Evolutionary conservation across 176 grass and related monocot species (phyloP), one percentile per base, ranked within the genome.

Genomic region (Thinopyrum elongatum): DNA sequence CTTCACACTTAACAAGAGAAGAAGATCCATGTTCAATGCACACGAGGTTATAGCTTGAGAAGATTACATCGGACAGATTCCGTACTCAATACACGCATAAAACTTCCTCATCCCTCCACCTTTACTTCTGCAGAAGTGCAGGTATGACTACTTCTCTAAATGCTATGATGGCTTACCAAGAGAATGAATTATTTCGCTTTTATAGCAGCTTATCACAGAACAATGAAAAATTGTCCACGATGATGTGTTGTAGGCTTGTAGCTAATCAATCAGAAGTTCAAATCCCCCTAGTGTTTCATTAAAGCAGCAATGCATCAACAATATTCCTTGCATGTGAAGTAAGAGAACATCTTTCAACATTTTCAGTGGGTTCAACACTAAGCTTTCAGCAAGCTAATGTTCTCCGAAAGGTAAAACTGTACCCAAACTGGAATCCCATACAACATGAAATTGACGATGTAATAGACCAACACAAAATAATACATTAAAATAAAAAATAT

Each of bases 251-350:
- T 31, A 31, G 30, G 30, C 30, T 31, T 31, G 30, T 55, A 55
- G 16, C 27, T 27, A 73, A 88, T 59, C 44, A 4, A 69, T 77
- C 60, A 82, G 82, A 87, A 79, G 61, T 76, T 35, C 14, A 70
- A 77, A 21, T 14, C 22, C 44, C 59, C 0, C 26, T 59, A 77
- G 21, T 83, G 36, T 11, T 74, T 62, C 68, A 63, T 42, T 84
- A 74, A 44, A 84, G 23, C 47, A 74, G 34, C 21, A 11, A 71
- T 44, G 41, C 71, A 28, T 26, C 22, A 72, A 64, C n/a, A 10
- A 6, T 47, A 78, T 51, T 78, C 33, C 36, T 83, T 83, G 64
- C 28, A 70, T 38, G 41, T 28, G 53, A 88, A 70, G 71, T 25
- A 76, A 75, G 57, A 4, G 5, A 25, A 26, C 15, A 71, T 34